Evolutionary conservation across 192 early-diverging fungal genomes (phyloP).

Genomic region (Backusella mclennaniae): DNA sequence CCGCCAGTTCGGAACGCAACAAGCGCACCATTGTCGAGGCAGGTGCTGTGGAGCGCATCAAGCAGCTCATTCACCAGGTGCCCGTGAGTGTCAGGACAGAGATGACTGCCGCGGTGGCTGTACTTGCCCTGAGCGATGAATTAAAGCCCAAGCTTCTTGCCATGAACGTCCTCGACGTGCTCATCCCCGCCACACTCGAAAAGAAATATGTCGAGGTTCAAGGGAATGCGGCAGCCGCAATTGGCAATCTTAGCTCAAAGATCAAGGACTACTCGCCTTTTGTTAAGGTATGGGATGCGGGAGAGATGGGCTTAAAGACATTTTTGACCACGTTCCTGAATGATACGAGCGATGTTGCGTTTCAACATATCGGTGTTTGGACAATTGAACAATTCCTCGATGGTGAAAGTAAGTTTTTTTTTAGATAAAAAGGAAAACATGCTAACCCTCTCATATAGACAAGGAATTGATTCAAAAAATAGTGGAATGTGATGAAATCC

Average conservation of each 20-base stretch:
- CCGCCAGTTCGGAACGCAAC: slow-evolving; percentile 74
- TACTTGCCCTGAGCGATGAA: slow-evolving; percentile 74
- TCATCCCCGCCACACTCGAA: slow-evolving; percentile 61
- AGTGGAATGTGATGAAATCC: not conserved
- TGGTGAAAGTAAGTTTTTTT: slow-evolving; percentile 32
- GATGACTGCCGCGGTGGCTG: slow-evolving; percentile 81
- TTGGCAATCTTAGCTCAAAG: slow-evolving; percentile 71
- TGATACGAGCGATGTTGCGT: slow-evolving; percentile 59
- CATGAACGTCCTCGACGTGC: slow-evolving; percentile 59
- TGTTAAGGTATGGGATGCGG: slow-evolving; percentile 63
- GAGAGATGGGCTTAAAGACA: slow-evolving; percentile 55
- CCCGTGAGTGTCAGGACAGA: slow-evolving; percentile 68
- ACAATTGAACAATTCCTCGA: slow-evolving; percentile 81
- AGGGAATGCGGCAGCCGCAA: slow-evolving; percentile 72
- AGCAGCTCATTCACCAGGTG: slow-evolving; percentile 50
- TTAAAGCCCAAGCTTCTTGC: slow-evolving; percentile 63
- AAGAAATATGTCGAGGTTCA: slow-evolving; percentile 59
- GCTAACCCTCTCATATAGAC: not conserved
- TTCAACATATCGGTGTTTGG: slow-evolving; percentile 84
- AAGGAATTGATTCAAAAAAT: not conserved
- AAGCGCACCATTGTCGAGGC: slow-evolving; percentile 71
- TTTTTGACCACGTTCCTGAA: slow-evolving; percentile 65
- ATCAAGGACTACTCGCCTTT: slow-evolving; percentile 62
- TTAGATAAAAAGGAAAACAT: not conserved
- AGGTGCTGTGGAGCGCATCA: slow-evolving; percentile 77